Conservation (phyloP, 2,329 filamentous ascomycete species). For the Aureobasidium uvarum region DNA sequence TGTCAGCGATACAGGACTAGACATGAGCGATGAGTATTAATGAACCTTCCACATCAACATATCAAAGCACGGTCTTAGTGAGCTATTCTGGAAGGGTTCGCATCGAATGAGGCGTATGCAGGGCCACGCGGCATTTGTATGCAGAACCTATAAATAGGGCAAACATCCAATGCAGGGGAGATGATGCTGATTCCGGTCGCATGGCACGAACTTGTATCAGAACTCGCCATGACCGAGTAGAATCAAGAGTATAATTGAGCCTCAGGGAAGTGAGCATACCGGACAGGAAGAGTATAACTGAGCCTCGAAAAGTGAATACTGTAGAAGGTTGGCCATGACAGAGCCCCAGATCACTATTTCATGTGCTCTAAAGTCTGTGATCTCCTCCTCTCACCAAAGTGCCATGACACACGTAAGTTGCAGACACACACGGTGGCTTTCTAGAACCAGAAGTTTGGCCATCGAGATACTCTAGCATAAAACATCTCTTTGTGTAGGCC, state of each 20-base stretch:
- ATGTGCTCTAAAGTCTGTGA: not conserved
- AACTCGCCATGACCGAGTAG: not conserved
- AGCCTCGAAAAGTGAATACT: not conserved
- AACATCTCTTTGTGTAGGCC: too few species aligned
- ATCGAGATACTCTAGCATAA: too few species aligned
- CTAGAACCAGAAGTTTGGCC: too few species aligned
- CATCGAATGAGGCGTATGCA: not conserved
- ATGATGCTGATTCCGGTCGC: not conserved
- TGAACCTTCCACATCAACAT: not conserved
- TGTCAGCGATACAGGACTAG: conserved; percentile 7
- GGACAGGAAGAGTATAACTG: not conserved
- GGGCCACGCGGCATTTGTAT: not conserved
- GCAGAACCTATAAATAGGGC: not conserved
- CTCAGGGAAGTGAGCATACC: not conserved
- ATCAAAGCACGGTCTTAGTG: not conserved
- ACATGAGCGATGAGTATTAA: conserved; percentile 19
- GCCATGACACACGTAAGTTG: too few species aligned
- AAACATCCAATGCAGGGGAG: not conserved
- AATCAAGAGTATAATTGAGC: not conserved
- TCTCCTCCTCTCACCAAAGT: too few species aligned
- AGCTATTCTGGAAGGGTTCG: not conserved
- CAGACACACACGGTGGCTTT: too few species aligned
- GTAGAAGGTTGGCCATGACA: too few species aligned
- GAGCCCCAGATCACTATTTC: not conserved
- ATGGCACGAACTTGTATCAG: not conserved